Evolutionary conservation across 2,329 filamentous ascomycete species (phyloP).

Genomic region (Sclerotinia borealis): DNA sequence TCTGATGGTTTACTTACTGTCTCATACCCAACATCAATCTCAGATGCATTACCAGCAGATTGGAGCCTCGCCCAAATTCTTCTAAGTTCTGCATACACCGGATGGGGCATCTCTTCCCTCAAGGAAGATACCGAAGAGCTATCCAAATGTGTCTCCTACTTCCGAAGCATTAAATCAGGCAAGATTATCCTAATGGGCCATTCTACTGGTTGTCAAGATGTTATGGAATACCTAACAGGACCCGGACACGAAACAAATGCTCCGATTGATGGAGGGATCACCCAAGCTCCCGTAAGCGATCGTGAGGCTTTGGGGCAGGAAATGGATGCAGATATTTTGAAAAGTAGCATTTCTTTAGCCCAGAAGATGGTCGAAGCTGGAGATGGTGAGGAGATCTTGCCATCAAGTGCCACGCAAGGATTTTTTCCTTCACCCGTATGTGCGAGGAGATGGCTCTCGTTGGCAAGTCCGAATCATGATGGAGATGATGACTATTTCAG

Average conservation of each 20-base stretch:
- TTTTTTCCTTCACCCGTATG: slow-evolving; percentile 41
- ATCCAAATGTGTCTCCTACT: slow-evolving; percentile 43
- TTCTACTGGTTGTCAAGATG: slow-evolving; percentile 63
- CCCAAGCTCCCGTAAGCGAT: slow-evolving; percentile 61
- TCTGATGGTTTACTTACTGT: slow-evolving; percentile 47
- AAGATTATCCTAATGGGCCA: slow-evolving; percentile 65
- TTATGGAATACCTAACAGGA: slow-evolving; percentile 53
- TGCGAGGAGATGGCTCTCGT: slow-evolving; percentile 52
- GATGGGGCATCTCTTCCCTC: slow-evolving; percentile 41
- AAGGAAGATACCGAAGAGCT: slow-evolving; percentile 44
- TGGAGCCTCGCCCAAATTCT: slow-evolving; percentile 44
- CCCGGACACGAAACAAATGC: slow-evolving; percentile 34
- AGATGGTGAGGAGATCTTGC: slow-evolving; percentile 40
- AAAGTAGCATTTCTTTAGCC: slow-evolving; percentile 34
- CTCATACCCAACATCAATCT: slow-evolving; percentile 40
- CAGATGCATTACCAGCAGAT: slow-evolving; percentile 26
- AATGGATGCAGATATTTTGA: slow-evolving; percentile 35
- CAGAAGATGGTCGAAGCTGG: slow-evolving; percentile 38
- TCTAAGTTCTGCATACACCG: slow-evolving; percentile 37
- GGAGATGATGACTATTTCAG: slow-evolving; percentile 65
- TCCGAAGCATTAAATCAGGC: slow-evolving; percentile 37
- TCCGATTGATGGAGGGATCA: slow-evolving; percentile 52
- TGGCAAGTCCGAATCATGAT: slow-evolving; percentile 47
- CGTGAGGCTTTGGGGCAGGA: slow-evolving; percentile 45
- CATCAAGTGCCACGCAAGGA: slow-evolving; percentile 23